Percentiles rank a stretch among this genome's conserved stretches.
phyloP scores from a whole-genome alignment of 306 rosid genomes.

The Hippophae tibetana region DNA sequence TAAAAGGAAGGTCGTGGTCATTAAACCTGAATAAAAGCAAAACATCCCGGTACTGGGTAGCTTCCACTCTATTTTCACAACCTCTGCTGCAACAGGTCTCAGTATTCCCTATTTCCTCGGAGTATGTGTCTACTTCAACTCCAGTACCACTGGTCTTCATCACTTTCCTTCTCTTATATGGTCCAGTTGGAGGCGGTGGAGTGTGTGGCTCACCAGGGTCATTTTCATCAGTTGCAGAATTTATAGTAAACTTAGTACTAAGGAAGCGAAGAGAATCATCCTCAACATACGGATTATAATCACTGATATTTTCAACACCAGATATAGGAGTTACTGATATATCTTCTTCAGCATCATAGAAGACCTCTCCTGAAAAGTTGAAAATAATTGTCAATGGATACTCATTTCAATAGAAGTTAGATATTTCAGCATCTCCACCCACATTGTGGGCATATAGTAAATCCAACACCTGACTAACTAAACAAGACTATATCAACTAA shows the following conservation, averaged over 20 bases:
- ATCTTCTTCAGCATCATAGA: slow-evolving; percentile 64
- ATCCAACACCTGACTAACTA: background rate
- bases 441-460: too few relatives aligned
- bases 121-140: slow-evolving; percentile 24
- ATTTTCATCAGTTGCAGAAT: slow-evolving; percentile 25
- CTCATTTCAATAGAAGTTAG: slow-evolving; percentile 16
- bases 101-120: slow-evolving; percentile 21
- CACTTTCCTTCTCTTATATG: slow-evolving; percentile 69
- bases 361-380: slow-evolving; percentile 56
- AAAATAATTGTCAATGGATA: slow-evolving; percentile 16
- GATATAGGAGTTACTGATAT: slow-evolving; percentile 25
- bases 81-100: background rate
- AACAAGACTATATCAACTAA: too few relatives aligned
- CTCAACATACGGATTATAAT: slow-evolving; percentile 19
- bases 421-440: too few relatives aligned
- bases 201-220: slow-evolving; percentile 30
- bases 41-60: slow-evolving; percentile 64
- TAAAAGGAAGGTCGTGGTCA: slow-evolving; percentile 79
- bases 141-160: slow-evolving; percentile 19
- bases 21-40: slow-evolving; percentile 65
- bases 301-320: slow-evolving; percentile 29
- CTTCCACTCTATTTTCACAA: slow-evolving; percentile 46
- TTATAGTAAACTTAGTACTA: slow-evolving; percentile 21
- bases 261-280: slow-evolving; percentile 25
- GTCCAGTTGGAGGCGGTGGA: slow-evolving; percentile 71